Evolutionary conservation across 176 grass and related monocot species (phyloP), one percentile per base, ranked within the genome.

Genomic region (Eleusine coracana): DNA sequence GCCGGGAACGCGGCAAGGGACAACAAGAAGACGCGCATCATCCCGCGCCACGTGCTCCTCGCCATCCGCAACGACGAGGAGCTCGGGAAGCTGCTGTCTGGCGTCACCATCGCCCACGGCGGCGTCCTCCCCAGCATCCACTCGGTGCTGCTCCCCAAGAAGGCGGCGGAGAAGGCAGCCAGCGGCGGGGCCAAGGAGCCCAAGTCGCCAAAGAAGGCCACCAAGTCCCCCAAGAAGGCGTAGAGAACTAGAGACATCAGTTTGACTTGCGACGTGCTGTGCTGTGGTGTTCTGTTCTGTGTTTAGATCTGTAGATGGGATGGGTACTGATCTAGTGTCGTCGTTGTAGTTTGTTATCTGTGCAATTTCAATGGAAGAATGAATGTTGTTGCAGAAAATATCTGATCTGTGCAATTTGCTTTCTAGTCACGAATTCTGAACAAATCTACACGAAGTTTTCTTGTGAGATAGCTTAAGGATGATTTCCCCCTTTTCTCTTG

Each of bases 41-140:
- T 86, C 58, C 84, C 84, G 68, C 76, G 84, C 68, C 84, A 86
- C 59, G 62, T 86, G 21, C 84, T 80, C 12, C 77, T 86, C 45
- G 84, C 84, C 7, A 66, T 86, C 69, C 77, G 77, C 69, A 86
- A 86, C 59, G 84, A 86, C 20, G 84, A 86, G 76, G 84, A 86
- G 77, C 84, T 86, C 27, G 84, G 84, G 5, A 86, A 40, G 77
- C 77, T 86, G 58, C 77, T 86, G 36, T 46, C 58, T 4, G 84
- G 76, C 37, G 84, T 80, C 23, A 86, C 84, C 45, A 86, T 86
- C 68, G 59, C 84, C 2, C 68, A 73, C 50, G 84, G 84, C 40
- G 84, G 84, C 20, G 84, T 86, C 6, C 58, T 86, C 14, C 84
- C 84, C 69, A 86, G 80, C 84, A 86, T 86, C 44, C 50, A 86